phyloP scores from a whole-genome alignment of 768 basidiomycete species.

The Mycena vitilis region DNA sequence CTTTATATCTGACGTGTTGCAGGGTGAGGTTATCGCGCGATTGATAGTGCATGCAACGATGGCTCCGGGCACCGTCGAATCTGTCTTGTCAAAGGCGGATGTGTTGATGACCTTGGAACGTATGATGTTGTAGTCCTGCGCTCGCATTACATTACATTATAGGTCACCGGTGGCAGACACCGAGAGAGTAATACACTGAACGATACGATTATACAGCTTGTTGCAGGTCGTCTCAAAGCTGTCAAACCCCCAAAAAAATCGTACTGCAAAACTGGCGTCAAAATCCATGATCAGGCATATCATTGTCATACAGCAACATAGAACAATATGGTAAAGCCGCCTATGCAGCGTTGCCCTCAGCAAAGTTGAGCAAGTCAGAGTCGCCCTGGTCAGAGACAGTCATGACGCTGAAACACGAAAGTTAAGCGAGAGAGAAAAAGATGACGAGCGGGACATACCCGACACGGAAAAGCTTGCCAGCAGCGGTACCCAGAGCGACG shows the following conservation, averaged over 20 bases:
- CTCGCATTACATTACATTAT: too few relatives aligned
- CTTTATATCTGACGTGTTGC: conserved; percentile 6
- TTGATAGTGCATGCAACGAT: conserved; percentile 74
- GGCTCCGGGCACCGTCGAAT: conserved; percentile 33
- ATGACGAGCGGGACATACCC: conserved; percentile 62
- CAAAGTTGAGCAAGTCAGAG: conserved; percentile 91
- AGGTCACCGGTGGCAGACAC: too few relatives aligned
- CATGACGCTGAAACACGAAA: conserved; percentile 79
- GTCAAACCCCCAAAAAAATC: too few relatives aligned
- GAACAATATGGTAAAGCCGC: conserved; percentile 28
- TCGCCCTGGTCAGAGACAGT: conserved; percentile 96
- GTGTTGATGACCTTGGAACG: conserved; percentile 55
- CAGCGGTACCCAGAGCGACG: conserved; percentile 97
- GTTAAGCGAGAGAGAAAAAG: conserved; percentile 13
- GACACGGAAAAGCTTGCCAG: conserved; percentile 99
- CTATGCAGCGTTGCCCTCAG: conserved; percentile 79
- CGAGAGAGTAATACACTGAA: too few relatives aligned
- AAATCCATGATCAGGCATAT: conserved; percentile 25
- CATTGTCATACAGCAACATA: conserved; percentile 28
- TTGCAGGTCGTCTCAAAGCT: too few relatives aligned
- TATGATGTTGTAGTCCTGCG: conserved; percentile 44
- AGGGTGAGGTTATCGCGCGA: conserved; percentile 89
- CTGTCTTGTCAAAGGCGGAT: conserved; percentile 50
- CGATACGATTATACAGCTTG: too few relatives aligned
- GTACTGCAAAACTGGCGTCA: background rate